A percentile compares a stretch with the other conserved stretches of the same genome.
Conservation (phyloP, 805 yeast genomes). For the Lipomyces spencermartinsiae region DNA sequence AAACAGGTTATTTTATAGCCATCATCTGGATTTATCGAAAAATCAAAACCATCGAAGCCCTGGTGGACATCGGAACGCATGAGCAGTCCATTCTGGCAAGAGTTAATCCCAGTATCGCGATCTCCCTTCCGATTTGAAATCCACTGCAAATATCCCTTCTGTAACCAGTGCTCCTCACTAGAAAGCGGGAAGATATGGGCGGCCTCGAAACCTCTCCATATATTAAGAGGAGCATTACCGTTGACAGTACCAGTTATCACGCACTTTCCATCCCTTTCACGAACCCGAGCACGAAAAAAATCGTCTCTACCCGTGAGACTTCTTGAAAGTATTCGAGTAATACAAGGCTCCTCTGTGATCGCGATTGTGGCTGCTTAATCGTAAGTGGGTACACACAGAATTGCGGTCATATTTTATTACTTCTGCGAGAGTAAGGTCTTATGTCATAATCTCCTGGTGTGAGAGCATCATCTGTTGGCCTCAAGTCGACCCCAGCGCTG, state of each 20-base stretch:
- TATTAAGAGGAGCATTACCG: no score
- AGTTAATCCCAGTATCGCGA: not conserved
- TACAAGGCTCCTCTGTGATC: not conserved
- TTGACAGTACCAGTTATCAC: no score
- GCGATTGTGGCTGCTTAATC: not conserved
- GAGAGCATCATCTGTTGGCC: not conserved
- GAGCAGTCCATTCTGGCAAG: slow-evolving; percentile 1
- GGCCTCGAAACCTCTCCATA: not conserved
- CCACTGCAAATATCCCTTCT: not conserved
- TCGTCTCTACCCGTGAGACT: not conserved
- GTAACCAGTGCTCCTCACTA: not conserved
- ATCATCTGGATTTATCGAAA: not conserved
- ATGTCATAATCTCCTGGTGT: not conserved
- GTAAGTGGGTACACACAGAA: no score
- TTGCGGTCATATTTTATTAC: not conserved
- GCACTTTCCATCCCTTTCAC: not conserved
- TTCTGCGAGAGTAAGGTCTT: not conserved
- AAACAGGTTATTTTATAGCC: not conserved
- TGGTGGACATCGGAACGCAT: not conserved
- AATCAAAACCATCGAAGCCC: not conserved
- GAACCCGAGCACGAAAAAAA: not conserved
- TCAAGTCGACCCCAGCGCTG: not conserved
- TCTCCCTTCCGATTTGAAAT: not conserved
- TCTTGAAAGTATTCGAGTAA: slow-evolving; percentile 1
- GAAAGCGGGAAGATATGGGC: not conserved